A percentile compares a stretch with the other conserved stretches of the same genome.
Evolutionary conservation across 179 eudicot genomes (phyloP).

Genomic region (Actinidia chinensis): DNA sequence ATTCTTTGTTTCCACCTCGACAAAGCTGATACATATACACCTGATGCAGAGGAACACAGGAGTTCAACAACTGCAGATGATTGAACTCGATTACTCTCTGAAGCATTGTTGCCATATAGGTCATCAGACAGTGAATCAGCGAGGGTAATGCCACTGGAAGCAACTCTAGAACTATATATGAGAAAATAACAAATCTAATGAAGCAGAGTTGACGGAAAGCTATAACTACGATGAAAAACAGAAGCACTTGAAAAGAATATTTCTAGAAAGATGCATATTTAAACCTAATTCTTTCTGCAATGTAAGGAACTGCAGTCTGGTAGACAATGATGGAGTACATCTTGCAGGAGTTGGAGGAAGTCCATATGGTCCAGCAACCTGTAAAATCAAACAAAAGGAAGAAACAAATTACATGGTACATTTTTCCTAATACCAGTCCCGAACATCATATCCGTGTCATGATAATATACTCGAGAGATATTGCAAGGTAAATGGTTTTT

Average conservation of each 20-base stretch:
- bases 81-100: constrained; percentile 34
- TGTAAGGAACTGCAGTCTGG: constrained; percentile 92
- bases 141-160: constrained; percentile 78
- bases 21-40: constrained; percentile 37
- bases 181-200: constrained; percentile 16
- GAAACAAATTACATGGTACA: not conserved
- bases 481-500: not conserved
- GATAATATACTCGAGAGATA: not conserved
- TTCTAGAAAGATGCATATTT: not conserved
- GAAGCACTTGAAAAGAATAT: not conserved
- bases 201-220: constrained; percentile 9
- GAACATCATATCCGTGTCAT: not conserved
- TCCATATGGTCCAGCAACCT: constrained; percentile 90
- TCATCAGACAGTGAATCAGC: constrained; percentile 62
- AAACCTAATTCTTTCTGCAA: constrained; percentile 93
- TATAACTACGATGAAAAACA: not conserved
- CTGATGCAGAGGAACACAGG: constrained; percentile 48
- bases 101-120: constrained; percentile 26
- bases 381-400: constrained; percentile 17
- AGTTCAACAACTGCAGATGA: constrained; percentile 32
- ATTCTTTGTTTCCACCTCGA: constrained; percentile 58
- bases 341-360: constrained; percentile 99
- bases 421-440: not conserved
- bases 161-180: constrained; percentile 76
- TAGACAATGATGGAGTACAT: constrained; percentile 79